A percentile compares a stretch with the other conserved stretches of the same genome.
phyloP scores from a whole-genome alignment of 306 rosid species.

The Boehmeria nivea region DNA sequence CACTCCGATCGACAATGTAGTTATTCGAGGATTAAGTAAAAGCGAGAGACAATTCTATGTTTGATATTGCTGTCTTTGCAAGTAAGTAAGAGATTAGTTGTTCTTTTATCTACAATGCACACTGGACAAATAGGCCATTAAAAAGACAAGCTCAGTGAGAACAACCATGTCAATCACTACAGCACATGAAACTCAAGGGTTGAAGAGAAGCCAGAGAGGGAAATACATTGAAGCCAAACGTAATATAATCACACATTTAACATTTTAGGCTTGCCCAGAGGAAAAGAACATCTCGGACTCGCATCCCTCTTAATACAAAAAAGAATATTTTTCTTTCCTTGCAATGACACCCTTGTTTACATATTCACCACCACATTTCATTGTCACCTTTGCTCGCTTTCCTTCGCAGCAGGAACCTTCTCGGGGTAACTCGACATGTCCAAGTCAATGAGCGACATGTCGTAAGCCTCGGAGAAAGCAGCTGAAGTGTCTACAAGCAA shows the following conservation, averaged over 20 bases:
- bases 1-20: no score
- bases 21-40: no score
- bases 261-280: neutral
- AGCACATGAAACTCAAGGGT: conserved; percentile 20
- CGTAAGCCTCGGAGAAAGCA: conserved; percentile 50
- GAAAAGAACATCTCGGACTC: no score
- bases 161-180: no score
- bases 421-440: conserved; percentile 71
- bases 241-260: neutral
- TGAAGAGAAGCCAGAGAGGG: conserved; percentile 5
- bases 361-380: conserved; percentile 17
- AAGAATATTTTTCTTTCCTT: conserved; percentile 11
- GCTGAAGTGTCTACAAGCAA: conserved; percentile 69
- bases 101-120: conserved; percentile 59
- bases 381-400: conserved; percentile 37
- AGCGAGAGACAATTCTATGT: conserved; percentile 1
- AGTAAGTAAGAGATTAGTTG: conserved; percentile 29
- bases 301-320: conserved; percentile 12
- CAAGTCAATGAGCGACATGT: conserved; percentile 80
- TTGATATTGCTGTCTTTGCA: conserved; percentile 26
- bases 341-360: conserved; percentile 21
- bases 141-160: no score
- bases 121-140: conserved; percentile 34
- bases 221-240: no score
- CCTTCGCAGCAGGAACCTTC: conserved; percentile 70